phyloP scores from a whole-genome alignment of 345 rosid genomes.

The Salix suchowensis region DNA sequence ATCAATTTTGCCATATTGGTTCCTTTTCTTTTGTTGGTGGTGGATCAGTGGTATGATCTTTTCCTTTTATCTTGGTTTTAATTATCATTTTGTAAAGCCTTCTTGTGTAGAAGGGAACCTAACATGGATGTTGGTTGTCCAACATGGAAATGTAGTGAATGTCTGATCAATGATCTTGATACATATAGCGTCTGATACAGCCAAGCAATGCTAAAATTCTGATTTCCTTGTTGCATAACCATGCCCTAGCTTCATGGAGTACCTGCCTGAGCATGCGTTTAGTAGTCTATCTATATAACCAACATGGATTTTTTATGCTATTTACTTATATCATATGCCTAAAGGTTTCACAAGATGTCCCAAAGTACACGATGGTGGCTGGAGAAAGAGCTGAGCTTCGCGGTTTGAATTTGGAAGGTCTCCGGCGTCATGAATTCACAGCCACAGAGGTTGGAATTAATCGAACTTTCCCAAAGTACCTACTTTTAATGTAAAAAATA shows the following conservation, averaged over 20 bases:
- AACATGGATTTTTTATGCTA: not conserved
- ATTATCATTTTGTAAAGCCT: not conserved
- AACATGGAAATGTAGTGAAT: not conserved
- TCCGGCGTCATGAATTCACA: slow-evolving; percentile 67
- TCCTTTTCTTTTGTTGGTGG: slow-evolving; percentile 84
- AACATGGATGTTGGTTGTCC: not conserved
- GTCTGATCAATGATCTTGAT: not conserved
- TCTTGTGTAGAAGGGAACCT: not conserved
- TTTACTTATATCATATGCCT: slow-evolving; percentile 4
- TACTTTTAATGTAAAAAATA: too few species aligned
- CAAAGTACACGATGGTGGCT: slow-evolving; percentile 79
- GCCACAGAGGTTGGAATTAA: slow-evolving; percentile 48
- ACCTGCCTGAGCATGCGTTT: not conserved
- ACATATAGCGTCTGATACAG: not conserved
- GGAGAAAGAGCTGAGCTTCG: slow-evolving; percentile 91
- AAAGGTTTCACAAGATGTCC: slow-evolving; percentile 93
- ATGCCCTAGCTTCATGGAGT: not conserved
- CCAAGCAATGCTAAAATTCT: not conserved
- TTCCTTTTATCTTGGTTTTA: slow-evolving; percentile 7
- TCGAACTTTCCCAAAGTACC: not conserved
- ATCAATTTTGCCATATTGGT: slow-evolving; percentile 83
- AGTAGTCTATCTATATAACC: too few species aligned
- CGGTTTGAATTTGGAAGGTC: slow-evolving; percentile 87
- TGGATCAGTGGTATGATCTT: slow-evolving; percentile 75
- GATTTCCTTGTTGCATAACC: not conserved